Percentiles rank a stretch among this genome's conserved stretches.
phyloP scores from a whole-genome alignment of 805 yeast genomes.

The Debaryomyces castellii region DNA sequence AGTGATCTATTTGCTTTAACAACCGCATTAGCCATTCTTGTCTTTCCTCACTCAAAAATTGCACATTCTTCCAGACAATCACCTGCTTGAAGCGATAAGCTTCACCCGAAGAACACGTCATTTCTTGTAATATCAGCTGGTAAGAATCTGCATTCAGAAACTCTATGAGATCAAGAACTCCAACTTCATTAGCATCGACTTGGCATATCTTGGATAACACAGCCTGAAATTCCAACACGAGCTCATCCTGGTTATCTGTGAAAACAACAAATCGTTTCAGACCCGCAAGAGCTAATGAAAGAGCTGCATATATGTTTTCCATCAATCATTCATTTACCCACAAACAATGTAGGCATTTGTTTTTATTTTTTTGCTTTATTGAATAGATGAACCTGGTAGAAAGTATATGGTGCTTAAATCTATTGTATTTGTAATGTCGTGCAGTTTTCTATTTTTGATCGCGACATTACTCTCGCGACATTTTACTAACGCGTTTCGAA shows the following conservation, averaged over 20 bases:
- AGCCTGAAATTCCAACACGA: slow-evolving; percentile 4
- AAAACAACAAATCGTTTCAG: slow-evolving; percentile 17
- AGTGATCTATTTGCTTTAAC: slow-evolving; percentile 19
- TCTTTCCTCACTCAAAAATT: slow-evolving; percentile 6
- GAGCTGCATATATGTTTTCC: slow-evolving; percentile 19
- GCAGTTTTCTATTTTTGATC: too few species aligned
- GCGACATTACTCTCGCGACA: background rate
- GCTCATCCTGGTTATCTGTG: slow-evolving; percentile 9
- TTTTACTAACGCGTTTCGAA: background rate
- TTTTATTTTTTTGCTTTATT: background rate
- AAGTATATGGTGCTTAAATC: background rate
- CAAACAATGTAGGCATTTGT: background rate
- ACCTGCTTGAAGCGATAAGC: slow-evolving; percentile 7
- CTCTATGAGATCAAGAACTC: slow-evolving; percentile 9
- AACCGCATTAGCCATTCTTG: slow-evolving; percentile 18
- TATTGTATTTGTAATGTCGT: background rate
- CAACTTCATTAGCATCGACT: slow-evolving; percentile 5
- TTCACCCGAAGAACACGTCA: background rate
- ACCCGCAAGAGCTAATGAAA: slow-evolving; percentile 17
- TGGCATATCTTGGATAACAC: slow-evolving; percentile 9
- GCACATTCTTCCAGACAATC: slow-evolving; percentile 19
- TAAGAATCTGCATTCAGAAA: background rate
- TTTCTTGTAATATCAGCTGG: background rate
- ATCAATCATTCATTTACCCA: slow-evolving; percentile 9
- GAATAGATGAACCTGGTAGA: background rate